Evolutionary conservation across 169 alveolate genomes (phyloP).

Genomic region (Plasmodium vinckei): DNA sequence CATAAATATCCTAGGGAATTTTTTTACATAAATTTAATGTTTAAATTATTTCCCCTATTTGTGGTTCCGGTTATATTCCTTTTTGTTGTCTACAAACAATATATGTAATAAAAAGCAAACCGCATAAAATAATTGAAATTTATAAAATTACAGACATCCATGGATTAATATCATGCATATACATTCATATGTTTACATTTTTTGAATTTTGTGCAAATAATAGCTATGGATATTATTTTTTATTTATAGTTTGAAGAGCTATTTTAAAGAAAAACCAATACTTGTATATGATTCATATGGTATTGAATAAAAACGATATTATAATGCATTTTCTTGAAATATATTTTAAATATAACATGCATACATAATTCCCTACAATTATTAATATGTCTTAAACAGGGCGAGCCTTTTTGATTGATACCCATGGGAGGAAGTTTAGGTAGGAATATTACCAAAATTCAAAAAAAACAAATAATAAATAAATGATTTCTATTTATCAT

Average conservation of each 20-base stretch:
- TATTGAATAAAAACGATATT: conserved; percentile 15
- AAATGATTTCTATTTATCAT: too few relatives aligned
- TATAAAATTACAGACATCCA: too few relatives aligned
- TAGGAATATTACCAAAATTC: not conserved
- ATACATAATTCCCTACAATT: conserved; percentile 2
- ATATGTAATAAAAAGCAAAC: conserved; percentile 30
- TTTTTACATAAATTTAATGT: conserved; percentile 66
- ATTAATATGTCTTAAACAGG: conserved; percentile 30
- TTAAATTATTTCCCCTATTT: conserved; percentile 69
- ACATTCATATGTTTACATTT: too few relatives aligned
- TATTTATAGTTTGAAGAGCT: conserved; percentile 48
- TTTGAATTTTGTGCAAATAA: too few relatives aligned
- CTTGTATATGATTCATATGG: conserved; percentile 73
- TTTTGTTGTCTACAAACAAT: conserved; percentile 57
- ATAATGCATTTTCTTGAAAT: not conserved
- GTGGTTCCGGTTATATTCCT: conserved; percentile 65
- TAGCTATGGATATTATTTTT: not conserved
- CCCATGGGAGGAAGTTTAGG: conserved; percentile 74
- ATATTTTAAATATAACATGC: not conserved
- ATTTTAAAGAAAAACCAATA: conserved; percentile 72
- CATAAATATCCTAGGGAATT: conserved; percentile 61
- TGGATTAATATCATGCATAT: too few relatives aligned
- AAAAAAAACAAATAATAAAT: too few relatives aligned
- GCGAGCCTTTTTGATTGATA: conserved; percentile 73
- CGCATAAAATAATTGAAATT: too few relatives aligned